phyloP scores from a whole-genome alignment of 116 monocot genomes.

The Thalassia testudinum region DNA sequence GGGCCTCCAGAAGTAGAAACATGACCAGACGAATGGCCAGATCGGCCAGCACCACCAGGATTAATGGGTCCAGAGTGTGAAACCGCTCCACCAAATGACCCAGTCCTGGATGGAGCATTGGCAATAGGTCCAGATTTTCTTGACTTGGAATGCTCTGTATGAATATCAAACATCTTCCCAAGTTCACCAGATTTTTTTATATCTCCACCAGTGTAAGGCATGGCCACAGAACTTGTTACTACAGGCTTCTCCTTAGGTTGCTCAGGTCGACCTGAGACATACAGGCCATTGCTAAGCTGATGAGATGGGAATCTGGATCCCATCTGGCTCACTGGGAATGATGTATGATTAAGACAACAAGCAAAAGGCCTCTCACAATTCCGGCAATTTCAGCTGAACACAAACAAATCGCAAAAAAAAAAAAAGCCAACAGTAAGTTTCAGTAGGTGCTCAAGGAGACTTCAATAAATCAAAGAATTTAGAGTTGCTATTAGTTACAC shows the following conservation, averaged over 20 bases:
- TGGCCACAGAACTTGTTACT: conserved; percentile 45
- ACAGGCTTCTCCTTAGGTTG: conserved; percentile 74
- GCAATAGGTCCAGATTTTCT: conserved; percentile 77
- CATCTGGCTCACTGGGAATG: conserved; percentile 15
- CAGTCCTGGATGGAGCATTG: conserved; percentile 47
- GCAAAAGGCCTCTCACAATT: no score
- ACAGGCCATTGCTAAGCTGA: conserved; percentile 94
- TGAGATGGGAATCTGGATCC: conserved; percentile 91
- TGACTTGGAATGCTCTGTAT: conserved; percentile 50
- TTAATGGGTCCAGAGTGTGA: conserved; percentile 37
- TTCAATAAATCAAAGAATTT: no score
- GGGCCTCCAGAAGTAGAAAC: conserved; percentile 32
- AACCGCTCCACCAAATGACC: conserved; percentile 51
- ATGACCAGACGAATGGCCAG: conserved; percentile 52
- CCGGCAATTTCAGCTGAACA: no score
- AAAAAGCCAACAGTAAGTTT: no score
- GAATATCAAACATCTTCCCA: conserved; percentile 93
- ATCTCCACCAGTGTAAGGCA: conserved; percentile 94
- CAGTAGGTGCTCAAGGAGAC: no score
- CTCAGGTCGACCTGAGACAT: conserved; percentile 87
- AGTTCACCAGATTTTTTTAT: conserved; percentile 93
- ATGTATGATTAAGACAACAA: no score
- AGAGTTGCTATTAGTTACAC: no score
- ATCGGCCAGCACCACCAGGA: conserved; percentile 13
- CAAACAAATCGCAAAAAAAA: no score